Evolutionary conservation across 2,329 filamentous ascomycete genomes (phyloP).

Genomic region (Lachnellula occidentalis): DNA sequence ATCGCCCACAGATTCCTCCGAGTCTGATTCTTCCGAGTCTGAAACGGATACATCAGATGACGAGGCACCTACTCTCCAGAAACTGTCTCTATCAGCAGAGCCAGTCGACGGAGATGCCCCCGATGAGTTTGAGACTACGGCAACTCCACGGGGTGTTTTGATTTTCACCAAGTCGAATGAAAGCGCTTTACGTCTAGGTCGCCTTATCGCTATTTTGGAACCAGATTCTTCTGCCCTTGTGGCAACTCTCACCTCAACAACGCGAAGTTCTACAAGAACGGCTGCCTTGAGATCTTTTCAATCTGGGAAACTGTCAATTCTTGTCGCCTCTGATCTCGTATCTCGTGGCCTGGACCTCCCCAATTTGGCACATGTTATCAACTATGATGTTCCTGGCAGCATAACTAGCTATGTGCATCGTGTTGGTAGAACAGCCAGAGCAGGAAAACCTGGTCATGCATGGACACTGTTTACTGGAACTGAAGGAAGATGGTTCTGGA

Average conservation of each 20-base stretch:
- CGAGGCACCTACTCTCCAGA: slow-evolving; percentile 4
- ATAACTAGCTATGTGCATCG: slow-evolving; percentile 84
- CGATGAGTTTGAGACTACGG: slow-evolving; percentile 6
- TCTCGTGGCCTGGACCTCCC: slow-evolving; percentile 83
- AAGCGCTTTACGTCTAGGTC: slow-evolving; percentile 76
- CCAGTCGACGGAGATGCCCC: slow-evolving; percentile 7
- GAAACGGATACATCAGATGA: slow-evolving; percentile 11
- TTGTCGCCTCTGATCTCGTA: slow-evolving; percentile 90
- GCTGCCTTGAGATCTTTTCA: slow-evolving; percentile 64
- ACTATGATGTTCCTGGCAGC: slow-evolving; percentile 85
- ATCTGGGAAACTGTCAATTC: slow-evolving; percentile 57
- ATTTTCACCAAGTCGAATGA: slow-evolving; percentile 93
- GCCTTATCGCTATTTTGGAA: slow-evolving; percentile 65
- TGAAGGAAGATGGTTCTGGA: slow-evolving; percentile 84
- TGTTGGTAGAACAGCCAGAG: slow-evolving; percentile 84
- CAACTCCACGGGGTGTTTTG: slow-evolving; percentile 44
- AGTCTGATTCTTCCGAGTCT: slow-evolving; percentile 20
- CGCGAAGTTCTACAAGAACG: slow-evolving; percentile 63
- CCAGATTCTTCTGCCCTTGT: slow-evolving; percentile 52
- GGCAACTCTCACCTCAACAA: slow-evolving; percentile 71
- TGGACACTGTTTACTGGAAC: slow-evolving; percentile 81
- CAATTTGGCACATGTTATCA: slow-evolving; percentile 76
- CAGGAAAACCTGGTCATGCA: slow-evolving; percentile 67
- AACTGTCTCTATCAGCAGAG: not conserved
- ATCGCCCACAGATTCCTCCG: slow-evolving; percentile 24